Percentiles rank a stretch among this genome's conserved stretches.
Conservation (phyloP, 2,329 filamentous ascomycete species). For the Fusarium sp. region DNA sequence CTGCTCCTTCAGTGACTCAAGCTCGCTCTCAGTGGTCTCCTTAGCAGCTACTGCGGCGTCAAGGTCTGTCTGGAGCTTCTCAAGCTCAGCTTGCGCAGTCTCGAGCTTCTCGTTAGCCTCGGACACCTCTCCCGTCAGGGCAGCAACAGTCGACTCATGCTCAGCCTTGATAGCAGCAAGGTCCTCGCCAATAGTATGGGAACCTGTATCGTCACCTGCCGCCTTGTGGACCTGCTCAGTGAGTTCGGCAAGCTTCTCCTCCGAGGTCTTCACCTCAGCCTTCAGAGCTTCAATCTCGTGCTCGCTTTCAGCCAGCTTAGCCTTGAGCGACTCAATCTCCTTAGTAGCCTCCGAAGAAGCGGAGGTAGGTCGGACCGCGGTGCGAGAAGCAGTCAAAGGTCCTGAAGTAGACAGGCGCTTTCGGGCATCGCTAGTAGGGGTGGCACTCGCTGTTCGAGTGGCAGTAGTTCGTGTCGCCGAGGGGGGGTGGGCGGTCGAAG, state of each 20-base stretch:
- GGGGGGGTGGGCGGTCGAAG: constrained; percentile 32
- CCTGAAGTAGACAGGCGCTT: constrained; percentile 68
- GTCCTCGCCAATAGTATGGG: constrained; percentile 56
- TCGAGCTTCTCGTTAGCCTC: constrained; percentile 64
- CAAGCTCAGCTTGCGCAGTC: constrained; percentile 62
- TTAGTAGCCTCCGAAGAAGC: constrained; percentile 59
- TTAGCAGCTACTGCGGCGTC: constrained; percentile 61
- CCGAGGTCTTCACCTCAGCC: constrained; percentile 65
- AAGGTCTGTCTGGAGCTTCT: constrained; percentile 61
- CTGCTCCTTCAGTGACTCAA: constrained; percentile 61
- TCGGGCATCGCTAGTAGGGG: constrained; percentile 59
- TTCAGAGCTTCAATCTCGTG: constrained; percentile 68
- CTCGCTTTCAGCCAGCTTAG: constrained; percentile 69
- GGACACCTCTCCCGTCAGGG: constrained; percentile 59
- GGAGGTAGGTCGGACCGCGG: constrained; percentile 55
- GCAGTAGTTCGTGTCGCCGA: constrained; percentile 40
- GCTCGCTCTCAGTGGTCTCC: constrained; percentile 60
- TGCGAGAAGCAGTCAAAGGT: constrained; percentile 51
- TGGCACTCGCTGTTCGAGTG: constrained; percentile 54
- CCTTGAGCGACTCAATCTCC: constrained; percentile 70
- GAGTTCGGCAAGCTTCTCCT: constrained; percentile 67
- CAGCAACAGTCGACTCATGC: constrained; percentile 61
- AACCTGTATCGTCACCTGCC: constrained; percentile 51
- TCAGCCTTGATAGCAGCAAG: constrained; percentile 62
- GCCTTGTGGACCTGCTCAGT: constrained; percentile 62